Percentiles rank a stretch among this genome's conserved stretches.
Evolutionary conservation across 257 asterid genomes (phyloP).

Genomic region (Solanum dulcamara): DNA sequence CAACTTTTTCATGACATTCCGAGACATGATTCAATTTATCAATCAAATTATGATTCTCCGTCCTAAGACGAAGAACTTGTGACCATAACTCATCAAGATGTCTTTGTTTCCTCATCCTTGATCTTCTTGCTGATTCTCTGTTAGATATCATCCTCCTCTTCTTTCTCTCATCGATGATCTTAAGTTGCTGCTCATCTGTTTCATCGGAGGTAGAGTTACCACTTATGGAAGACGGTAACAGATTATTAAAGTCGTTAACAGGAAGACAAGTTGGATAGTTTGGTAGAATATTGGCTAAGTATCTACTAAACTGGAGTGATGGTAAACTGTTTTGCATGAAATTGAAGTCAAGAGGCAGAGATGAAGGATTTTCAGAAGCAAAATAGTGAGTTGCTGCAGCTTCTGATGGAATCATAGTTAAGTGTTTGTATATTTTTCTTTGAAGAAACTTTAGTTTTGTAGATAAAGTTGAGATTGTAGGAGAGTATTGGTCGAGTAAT

Average conservation of each 20-base stretch:
- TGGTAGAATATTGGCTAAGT: constrained; percentile 18
- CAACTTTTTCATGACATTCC: constrained; percentile 44
- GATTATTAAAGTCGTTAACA: constrained; percentile 19
- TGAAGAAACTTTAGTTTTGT: not conserved
- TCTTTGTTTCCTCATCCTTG: constrained; percentile 89
- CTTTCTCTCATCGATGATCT: constrained; percentile 56
- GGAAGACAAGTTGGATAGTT: constrained; percentile 15
- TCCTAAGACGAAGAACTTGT: constrained; percentile 58
- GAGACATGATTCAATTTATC: constrained; percentile 45
- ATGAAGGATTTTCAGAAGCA: constrained; percentile 25
- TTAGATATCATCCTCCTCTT: constrained; percentile 83
- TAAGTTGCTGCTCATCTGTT: constrained; percentile 46
- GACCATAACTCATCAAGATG: constrained; percentile 83
- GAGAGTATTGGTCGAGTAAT: constrained; percentile 28
- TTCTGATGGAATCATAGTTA: constrained; percentile 45
- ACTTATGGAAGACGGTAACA: constrained; percentile 26
- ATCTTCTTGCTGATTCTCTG: constrained; percentile 79
- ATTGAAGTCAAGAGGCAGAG: constrained; percentile 30
- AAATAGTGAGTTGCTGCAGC: constrained; percentile 40
- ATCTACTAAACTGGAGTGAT: constrained; percentile 24
- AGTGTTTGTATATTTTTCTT: not conserved
- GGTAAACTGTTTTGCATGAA: constrained; percentile 31
- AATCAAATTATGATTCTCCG: constrained; percentile 45
- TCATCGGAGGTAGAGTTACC: constrained; percentile 73
- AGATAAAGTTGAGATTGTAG: constrained; percentile 12